phyloP scores from a whole-genome alignment of 441 rosid genomes.

The Geranium incanum region DNA sequence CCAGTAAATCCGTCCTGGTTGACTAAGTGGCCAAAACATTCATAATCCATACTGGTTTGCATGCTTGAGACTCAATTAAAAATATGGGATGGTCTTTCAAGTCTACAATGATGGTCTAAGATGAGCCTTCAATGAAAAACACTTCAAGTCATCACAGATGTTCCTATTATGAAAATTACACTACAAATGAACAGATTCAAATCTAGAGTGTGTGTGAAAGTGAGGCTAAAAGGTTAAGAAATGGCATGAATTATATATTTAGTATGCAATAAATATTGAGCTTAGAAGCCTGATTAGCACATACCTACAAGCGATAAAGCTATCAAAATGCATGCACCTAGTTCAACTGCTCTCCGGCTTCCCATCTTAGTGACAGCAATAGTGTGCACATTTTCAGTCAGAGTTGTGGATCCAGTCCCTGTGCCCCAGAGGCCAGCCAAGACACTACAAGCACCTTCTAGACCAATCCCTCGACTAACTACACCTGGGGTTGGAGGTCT shows the following conservation, averaged over 20 bases:
- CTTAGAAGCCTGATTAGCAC: conserved; percentile 22
- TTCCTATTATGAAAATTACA: too few species aligned
- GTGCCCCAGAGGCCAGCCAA: conserved; percentile 97
- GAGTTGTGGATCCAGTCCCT: conserved; percentile 86
- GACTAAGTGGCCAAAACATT: not conserved
- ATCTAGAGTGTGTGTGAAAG: not conserved
- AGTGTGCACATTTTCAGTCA: conserved; percentile 95
- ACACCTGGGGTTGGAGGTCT: conserved; percentile 90
- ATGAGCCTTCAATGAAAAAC: too few species aligned
- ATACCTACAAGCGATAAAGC: conserved; percentile 76
- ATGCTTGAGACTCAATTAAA: too few species aligned
- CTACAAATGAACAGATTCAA: too few species aligned
- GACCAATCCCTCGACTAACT: conserved; percentile 84
- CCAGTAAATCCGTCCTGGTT: not conserved
- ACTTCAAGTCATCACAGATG: too few species aligned
- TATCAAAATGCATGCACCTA: conserved; percentile 70
- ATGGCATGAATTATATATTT: not conserved
- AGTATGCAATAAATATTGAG: conserved; percentile 5
- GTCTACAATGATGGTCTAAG: too few species aligned
- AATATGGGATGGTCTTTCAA: too few species aligned
- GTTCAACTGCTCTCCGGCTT: conserved; percentile 83
- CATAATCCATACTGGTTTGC: not conserved
- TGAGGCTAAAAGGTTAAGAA: not conserved
- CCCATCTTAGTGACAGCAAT: conserved; percentile 98
- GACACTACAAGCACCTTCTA: conserved; percentile 80